Base-by-base conservation (phyloP, 2,329 filamentous ascomycete genomes). In the Clarireedia hainanense region DNA sequence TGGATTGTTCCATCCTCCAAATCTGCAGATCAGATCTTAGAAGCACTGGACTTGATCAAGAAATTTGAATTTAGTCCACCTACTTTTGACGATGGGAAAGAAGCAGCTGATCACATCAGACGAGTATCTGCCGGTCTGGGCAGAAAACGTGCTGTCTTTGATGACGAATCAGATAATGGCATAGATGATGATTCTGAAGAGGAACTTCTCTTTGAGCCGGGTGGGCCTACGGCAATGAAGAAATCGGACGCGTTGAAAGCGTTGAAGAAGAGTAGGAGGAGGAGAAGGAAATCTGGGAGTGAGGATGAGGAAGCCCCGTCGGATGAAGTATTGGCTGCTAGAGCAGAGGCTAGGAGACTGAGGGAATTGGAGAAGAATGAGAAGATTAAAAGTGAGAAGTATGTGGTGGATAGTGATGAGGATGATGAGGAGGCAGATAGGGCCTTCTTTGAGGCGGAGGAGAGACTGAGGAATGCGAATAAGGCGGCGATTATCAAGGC, bases 341-440 rank as follows among this genome's bases (percentile, higher is more conserved):
- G 77, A 15, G 75, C 80, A 34, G 83, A 81, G 61, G 80, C 80
- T 55, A 83, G 83, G 12, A 77, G 78, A 12, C 76, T 84, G 52
- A 86, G 81, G 62, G 85, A 95, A 62, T 74, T 81, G n/a, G 89
- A 91, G 65, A 91, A 91, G 71, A 79, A 83, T 49, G 76, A 77
- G 34, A 88, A 86, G 68, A 87, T 94, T 73, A 97, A 96, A 76
- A 95, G 88, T 65, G 84, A 85, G 24, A 72, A 92, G 40, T 92
- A 84, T 65, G 87, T 99, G 50, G 81, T 86, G 57, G 84, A 86
- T 39, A 90, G 87, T 62, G 94, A 97, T 68, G 94, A 97, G 52
- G 90, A 96, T 65, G 83, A 80, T 65, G 83, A 80, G 36, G 89
- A 91, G 47, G 80, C 82, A 56, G 81, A 88, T 71, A 75, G 69